Percentiles rank a stretch among this genome's conserved stretches.
These are phyloP conservation scores for Hyphopichia wangnamkhiaoensis DNA, from an alignment of 1,139 yeast genomes.

Conservation along the genomic window DNA sequence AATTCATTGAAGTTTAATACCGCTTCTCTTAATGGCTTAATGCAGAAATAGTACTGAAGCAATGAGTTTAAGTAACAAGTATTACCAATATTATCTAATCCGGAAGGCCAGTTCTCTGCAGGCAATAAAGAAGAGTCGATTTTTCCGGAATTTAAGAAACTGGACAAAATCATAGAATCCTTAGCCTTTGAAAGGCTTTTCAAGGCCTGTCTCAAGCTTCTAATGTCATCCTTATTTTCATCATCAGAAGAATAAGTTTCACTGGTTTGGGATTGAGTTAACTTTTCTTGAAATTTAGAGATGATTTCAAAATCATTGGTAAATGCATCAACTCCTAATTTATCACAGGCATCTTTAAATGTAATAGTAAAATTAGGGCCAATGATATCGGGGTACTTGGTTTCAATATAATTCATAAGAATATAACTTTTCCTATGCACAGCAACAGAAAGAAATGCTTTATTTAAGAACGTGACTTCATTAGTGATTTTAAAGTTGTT, in stretches of 20 bases:
- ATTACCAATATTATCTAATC: slow-evolving; percentile 90
- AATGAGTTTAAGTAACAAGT: slow-evolving; percentile 92
- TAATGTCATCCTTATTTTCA: slow-evolving; percentile 34
- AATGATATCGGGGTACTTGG: slow-evolving; percentile 37
- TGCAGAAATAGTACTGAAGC: slow-evolving; percentile 84
- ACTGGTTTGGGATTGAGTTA: slow-evolving; percentile 13
- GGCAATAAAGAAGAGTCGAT: slow-evolving; percentile 64
- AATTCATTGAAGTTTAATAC: slow-evolving; percentile 54
- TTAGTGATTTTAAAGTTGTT: slow-evolving; percentile 2
- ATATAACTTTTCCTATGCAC: slow-evolving; percentile 40
- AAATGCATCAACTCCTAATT: slow-evolving; percentile 42
- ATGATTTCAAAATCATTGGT: slow-evolving; percentile 60
- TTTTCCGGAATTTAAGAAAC: slow-evolving; percentile 58
- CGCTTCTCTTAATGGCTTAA: slow-evolving; percentile 74
- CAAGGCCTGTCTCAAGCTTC: slow-evolving; percentile 52
- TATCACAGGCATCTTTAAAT: slow-evolving; percentile 38
- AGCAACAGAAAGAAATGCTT: slow-evolving; percentile 43
- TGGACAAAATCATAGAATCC: slow-evolving; percentile 52
- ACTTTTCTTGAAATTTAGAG: slow-evolving; percentile 50
- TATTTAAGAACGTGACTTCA: slow-evolving; percentile 39
- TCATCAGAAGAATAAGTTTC: slow-evolving; percentile 4
- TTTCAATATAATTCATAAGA: slow-evolving; percentile 49
- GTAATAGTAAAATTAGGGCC: slow-evolving; percentile 11
- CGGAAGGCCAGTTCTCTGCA: slow-evolving; percentile 79
- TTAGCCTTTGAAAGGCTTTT: slow-evolving; percentile 47